phyloP scores from a whole-genome alignment of 345 rosid genomes.

The Gynandropsis gynandra region DNA sequence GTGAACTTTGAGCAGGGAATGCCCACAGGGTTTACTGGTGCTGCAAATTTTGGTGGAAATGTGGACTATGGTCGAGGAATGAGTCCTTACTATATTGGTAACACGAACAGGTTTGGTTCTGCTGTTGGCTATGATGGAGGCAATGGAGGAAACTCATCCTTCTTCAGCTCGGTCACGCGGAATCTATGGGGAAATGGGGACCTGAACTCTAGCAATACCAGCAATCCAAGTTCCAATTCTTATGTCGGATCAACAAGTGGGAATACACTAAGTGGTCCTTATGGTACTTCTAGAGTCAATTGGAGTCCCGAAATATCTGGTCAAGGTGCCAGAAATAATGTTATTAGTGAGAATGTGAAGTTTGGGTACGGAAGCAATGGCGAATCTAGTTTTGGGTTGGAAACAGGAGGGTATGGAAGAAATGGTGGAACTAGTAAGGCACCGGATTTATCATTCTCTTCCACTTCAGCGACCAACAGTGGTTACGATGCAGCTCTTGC shows the following conservation, averaged over 20 bases:
- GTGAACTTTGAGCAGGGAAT: conserved; percentile 70
- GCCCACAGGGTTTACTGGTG: conserved; percentile 56
- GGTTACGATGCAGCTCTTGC: conserved; percentile 60
- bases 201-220: conserved; percentile 25
- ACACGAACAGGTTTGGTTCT: conserved; percentile 59
- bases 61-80: conserved; percentile 62
- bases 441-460: conserved; percentile 59
- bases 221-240: conserved; percentile 38
- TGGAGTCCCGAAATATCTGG: conserved; percentile 56
- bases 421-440: conserved; percentile 35
- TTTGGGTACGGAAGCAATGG: conserved; percentile 28
- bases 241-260: conserved; percentile 35
- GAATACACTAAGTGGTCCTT: conserved; percentile 43
- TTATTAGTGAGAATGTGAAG: conserved; percentile 21
- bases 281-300: conserved; percentile 55
- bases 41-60: conserved; percentile 45
- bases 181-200: conserved; percentile 76
- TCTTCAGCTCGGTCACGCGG: conserved; percentile 52
- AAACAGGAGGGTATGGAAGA: conserved; percentile 39
- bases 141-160: conserved; percentile 52
- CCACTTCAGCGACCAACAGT: conserved; percentile 29
- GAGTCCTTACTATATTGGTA: conserved; percentile 59
- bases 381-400: conserved; percentile 28
- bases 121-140: conserved; percentile 51
- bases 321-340: conserved; percentile 26